phyloP scores from a whole-genome alignment of 2,329 filamentous ascomycete species.

The Chrysoporthe puriensis region DNA sequence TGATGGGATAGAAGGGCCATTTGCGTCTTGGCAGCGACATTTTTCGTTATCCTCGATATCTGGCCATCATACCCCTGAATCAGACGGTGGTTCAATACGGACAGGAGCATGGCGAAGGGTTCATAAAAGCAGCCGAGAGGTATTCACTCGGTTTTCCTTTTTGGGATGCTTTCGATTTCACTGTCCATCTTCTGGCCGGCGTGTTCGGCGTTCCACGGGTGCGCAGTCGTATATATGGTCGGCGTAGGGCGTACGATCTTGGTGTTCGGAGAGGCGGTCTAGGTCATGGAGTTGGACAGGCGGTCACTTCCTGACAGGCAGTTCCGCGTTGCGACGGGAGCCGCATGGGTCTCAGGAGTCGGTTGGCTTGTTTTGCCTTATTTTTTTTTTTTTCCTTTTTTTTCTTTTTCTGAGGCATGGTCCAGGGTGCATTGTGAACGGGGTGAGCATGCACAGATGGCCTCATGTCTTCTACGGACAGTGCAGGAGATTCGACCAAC shows the following conservation, averaged over 20 bases:
- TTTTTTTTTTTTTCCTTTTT: slow-evolving; percentile 5
- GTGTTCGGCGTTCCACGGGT: slow-evolving; percentile 20
- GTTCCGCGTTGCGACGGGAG: slow-evolving; percentile 7
- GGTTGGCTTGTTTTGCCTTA: slow-evolving; percentile 9
- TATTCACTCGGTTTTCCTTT: slow-evolving; percentile 23
- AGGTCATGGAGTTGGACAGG: slow-evolving; percentile 24
- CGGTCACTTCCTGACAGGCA: slow-evolving; percentile 18
- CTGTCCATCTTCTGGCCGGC: slow-evolving; percentile 9
- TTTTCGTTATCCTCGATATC: slow-evolving; percentile 20
- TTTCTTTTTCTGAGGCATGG: neutral
- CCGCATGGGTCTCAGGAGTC: slow-evolving; percentile 4
- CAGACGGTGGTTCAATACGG: slow-evolving; percentile 18
- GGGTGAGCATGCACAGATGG: slow-evolving; percentile 4
- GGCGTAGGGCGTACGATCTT: slow-evolving; percentile 21
- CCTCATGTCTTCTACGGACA: neutral
- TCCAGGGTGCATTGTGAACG: slow-evolving; percentile 1
- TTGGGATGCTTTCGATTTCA: slow-evolving; percentile 11
- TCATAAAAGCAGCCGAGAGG: slow-evolving; percentile 23
- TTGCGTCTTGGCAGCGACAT: slow-evolving; percentile 14
- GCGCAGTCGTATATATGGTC: slow-evolving; percentile 21
- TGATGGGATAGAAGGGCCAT: slow-evolving; percentile 15
- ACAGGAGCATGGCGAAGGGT: slow-evolving; percentile 24
- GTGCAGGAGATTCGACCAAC: slow-evolving; percentile 12
- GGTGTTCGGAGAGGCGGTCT: slow-evolving; percentile 15
- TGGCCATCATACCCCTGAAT: slow-evolving; percentile 23